phyloP scores from a whole-genome alignment of 1,284 basidiomycete genomes.

The Apiotrichum montevideense region DNA sequence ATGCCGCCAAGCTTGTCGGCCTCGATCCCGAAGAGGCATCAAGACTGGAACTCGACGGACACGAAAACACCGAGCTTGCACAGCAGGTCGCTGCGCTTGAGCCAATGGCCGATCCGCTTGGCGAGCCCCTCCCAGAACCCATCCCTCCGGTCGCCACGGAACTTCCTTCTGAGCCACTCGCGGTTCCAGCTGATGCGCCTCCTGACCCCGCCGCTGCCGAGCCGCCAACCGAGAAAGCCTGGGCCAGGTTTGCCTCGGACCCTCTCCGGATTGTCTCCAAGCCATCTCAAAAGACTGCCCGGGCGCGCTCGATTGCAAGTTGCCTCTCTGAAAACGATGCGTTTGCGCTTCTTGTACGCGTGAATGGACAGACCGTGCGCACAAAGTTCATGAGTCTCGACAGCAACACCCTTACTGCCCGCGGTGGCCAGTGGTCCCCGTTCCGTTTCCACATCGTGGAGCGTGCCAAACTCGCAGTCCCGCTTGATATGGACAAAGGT shows the following conservation, averaged over 20 bases:
- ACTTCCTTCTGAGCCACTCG: background rate
- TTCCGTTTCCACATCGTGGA: conserved; percentile 36
- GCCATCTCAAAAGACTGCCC: conserved; percentile 93
- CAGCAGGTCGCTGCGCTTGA: background rate
- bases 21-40: background rate
- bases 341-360: conserved; percentile 92
- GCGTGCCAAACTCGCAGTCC: conserved; percentile 11
- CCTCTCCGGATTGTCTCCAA: conserved; percentile 94
- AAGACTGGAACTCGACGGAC: background rate
- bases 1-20: background rate
- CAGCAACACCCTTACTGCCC: conserved; percentile 23
- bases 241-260: conserved; percentile 86
- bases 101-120: background rate
- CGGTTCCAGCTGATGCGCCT: background rate
- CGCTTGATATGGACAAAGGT: conserved; percentile 9
- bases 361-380: conserved; percentile 93
- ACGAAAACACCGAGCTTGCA: background rate
- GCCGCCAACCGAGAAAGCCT: conserved; percentile 46
- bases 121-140: background rate
- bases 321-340: conserved; percentile 83
- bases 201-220: background rate
- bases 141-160: background rate
- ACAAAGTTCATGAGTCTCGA: conserved; percentile 89
- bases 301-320: conserved; percentile 85
- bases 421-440: conserved; percentile 39